Evolutionary conservation across 169 alveolate genomes (phyloP), one percentile per base, ranked within the genome.

Genomic region (Plasmodium berghei): DNA sequence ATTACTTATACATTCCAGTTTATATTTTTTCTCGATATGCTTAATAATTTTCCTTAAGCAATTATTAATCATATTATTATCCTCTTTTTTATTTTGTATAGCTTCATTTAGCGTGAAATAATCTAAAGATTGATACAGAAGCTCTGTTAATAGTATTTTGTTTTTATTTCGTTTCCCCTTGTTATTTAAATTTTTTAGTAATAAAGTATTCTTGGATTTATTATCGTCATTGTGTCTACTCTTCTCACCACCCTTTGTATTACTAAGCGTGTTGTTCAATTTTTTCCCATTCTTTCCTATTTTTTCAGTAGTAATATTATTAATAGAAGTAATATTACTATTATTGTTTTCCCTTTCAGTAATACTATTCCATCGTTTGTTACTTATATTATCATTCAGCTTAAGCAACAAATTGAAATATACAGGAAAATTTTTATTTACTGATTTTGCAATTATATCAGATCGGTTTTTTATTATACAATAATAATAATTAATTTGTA

Each of bases 51-150:
- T 64, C 16, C 54, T 67, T n/a, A 80, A 48, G 9, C 85, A 69
- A 52, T 40, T 64, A 34, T 77, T 77, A 58, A 77, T 42, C 14
- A 77, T 77, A 58, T 52, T 52, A 42, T 69, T 46, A 12, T 73
- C 56, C 59, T 48, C 59, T 40, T 58, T 73, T 18, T 28, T 56
- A 46, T 14, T 56, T 9, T 3, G 18, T 24, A 45, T 58, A 10
- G 54, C 22, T 61, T 56, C 90, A 80, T 80, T 80, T 80, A 80
- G 56, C 1, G 90, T 80, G 3, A 80, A 28, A 67, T 80, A 80
- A 26, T 80, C 90, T 40, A 80, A 42, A 12, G 67, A 16, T 24
- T 80, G 90, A 28, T 80, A 80, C 26, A 67, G 28, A 18, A 80
- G 46, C 59, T 80, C 90, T 14, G 52, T 52, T 80, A 80, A 67